Evolutionary conservation across 805 yeast genomes (phyloP).

Genomic region (Groenewaldozyma salmanticensis): DNA sequence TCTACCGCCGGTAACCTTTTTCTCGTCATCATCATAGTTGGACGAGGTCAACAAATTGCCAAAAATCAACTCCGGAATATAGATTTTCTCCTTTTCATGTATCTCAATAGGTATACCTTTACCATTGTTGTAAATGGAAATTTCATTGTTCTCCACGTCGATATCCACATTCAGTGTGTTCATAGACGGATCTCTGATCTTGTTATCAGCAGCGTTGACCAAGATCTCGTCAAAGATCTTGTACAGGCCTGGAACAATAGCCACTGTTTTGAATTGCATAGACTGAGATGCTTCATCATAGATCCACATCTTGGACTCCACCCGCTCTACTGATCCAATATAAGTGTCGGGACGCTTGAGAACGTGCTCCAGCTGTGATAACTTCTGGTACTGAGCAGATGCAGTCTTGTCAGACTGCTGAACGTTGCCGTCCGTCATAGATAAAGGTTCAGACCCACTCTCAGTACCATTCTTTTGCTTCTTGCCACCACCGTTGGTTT

Average conservation of each 20-base stretch:
- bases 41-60: conserved; percentile 93
- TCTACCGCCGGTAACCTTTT: conserved; percentile 97
- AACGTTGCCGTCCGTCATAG: conserved; percentile 3
- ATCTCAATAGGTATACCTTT: conserved; percentile 91
- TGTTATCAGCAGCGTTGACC: conserved; percentile 98
- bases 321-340: conserved; percentile 86
- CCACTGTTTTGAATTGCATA: conserved; percentile 48
- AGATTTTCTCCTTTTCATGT: conserved; percentile 81
- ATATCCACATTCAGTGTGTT: conserved; percentile 74
- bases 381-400: conserved; percentile 78
- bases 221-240: conserved; percentile 95
- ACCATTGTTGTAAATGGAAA: conserved; percentile 86
- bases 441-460: background rate
- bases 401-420: too few species aligned
- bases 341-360: conserved; percentile 96
- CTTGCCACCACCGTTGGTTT: conserved; percentile 5
- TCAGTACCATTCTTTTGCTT: conserved; percentile 1
- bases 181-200: conserved; percentile 90
- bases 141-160: conserved; percentile 60
- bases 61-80: conserved; percentile 92
- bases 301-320: conserved; percentile 77
- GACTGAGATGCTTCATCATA: conserved; percentile 54
- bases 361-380: conserved; percentile 92
- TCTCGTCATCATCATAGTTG: conserved; percentile 89
- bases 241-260: conserved; percentile 89